These are phyloP conservation scores for Alternaria sp. DNA, from an alignment of 2,329 filamentous ascomycete genomes.

Conservation along the genomic window DNA sequence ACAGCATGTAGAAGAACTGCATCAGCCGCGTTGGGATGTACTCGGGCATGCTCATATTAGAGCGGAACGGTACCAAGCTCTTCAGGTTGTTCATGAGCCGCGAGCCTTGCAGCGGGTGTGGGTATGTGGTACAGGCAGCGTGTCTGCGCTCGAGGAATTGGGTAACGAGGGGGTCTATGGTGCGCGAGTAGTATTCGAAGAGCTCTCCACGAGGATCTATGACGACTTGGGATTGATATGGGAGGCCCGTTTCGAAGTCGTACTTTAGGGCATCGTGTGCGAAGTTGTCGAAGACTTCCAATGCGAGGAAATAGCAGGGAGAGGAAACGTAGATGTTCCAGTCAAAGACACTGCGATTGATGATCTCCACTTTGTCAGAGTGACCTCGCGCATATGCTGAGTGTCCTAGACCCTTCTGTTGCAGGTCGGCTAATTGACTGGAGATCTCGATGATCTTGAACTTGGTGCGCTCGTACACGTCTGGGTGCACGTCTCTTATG, in stretches of 20 bases:
- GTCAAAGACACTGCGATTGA: constrained; percentile 94
- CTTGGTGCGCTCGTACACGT: constrained; percentile 91
- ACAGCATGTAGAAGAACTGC: constrained; percentile 94
- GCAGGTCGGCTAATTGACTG: constrained; percentile 76
- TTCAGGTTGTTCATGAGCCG: constrained; percentile 66
- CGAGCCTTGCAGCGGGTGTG: constrained; percentile 66
- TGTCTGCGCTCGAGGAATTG: constrained; percentile 86
- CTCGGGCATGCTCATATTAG: constrained; percentile 82
- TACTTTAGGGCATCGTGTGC: constrained; percentile 94
- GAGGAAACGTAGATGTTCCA: constrained; percentile 88
- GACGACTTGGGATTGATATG: constrained; percentile 87
- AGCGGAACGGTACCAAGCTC: constrained; percentile 70
- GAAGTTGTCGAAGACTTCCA: constrained; percentile 99
- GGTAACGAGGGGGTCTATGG: constrained; percentile 80
- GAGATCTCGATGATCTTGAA: constrained; percentile 98
- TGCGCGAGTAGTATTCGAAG: constrained; percentile 87
- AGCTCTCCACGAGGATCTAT: constrained; percentile 88
- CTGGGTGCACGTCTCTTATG: constrained; percentile 85
- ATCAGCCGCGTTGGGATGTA: constrained; percentile 94
- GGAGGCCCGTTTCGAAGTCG: constrained; percentile 77
- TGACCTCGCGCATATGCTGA: constrained; percentile 76
- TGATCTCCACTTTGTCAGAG: constrained; percentile 84
- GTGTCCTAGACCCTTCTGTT: constrained; percentile 72
- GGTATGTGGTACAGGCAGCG: constrained; percentile 68
- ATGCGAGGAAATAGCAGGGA: constrained; percentile 95